Evolutionary conservation across 208 protist genomes (phyloP).

Genomic region (Crithidia brevicula): DNA sequence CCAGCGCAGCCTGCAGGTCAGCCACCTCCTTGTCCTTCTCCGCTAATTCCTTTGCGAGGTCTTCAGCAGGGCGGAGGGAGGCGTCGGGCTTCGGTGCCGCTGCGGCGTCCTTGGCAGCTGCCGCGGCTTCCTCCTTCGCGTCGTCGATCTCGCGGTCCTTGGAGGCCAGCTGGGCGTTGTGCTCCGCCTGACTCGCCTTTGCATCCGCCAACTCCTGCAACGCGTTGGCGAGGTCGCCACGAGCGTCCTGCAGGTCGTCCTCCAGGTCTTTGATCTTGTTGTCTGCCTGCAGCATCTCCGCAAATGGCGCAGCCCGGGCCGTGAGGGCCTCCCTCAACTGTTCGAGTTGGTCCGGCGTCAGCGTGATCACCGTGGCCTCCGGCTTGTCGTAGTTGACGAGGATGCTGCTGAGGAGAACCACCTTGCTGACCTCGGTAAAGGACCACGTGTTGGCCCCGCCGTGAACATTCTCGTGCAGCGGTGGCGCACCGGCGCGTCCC

Average conservation of each 20-base stretch:
- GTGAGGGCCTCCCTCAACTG: slow-evolving; percentile 35
- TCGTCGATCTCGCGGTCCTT: slow-evolving; percentile 27
- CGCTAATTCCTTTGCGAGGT: slow-evolving; percentile 4
- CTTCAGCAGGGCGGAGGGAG: neutral
- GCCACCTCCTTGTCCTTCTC: slow-evolving; percentile 9
- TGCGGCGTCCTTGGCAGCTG: neutral
- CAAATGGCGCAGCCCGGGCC: slow-evolving; percentile 25
- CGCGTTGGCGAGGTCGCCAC: slow-evolving; percentile 33
- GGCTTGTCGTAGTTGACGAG: slow-evolving; percentile 49
- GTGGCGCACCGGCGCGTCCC: slow-evolving; percentile 23
- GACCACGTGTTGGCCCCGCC: slow-evolving; percentile 16
- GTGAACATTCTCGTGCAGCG: slow-evolving; percentile 25
- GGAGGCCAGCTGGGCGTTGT: slow-evolving; percentile 15
- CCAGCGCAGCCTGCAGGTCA: neutral
- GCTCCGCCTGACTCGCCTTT: slow-evolving; percentile 26
- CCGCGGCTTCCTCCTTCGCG: slow-evolving; percentile 1
- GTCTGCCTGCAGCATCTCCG: slow-evolving; percentile 34
- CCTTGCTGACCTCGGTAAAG: slow-evolving; percentile 18
- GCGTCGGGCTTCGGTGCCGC: neutral
- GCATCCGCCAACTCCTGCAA: slow-evolving; percentile 30
- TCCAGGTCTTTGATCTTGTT: slow-evolving; percentile 26
- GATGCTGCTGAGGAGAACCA: slow-evolving; percentile 24
- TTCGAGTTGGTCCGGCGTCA: slow-evolving; percentile 41
- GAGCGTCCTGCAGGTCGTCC: slow-evolving; percentile 33
- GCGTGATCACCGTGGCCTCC: slow-evolving; percentile 32